Base-by-base conservation (phyloP, 2,329 filamentous ascomycete species). In the Ceratocystis papillata region DNA sequence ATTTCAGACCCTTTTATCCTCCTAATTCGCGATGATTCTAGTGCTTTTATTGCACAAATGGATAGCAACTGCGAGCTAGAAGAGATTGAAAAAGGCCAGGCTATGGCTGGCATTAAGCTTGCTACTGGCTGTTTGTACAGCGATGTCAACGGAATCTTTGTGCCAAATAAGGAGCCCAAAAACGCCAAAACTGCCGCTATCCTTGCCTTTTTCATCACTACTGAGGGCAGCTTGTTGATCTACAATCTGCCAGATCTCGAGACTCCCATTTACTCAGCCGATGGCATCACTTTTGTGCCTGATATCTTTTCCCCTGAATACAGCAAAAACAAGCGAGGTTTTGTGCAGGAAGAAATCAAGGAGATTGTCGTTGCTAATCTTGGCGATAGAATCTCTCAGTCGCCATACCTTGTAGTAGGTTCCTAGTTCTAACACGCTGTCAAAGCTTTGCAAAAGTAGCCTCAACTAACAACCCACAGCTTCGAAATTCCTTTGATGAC, bases 1-100 rank as follows among this genome's bases (percentile, higher is more conserved):
- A 92, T 97, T 71, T 84, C 84, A 22, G 93, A 97, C 70, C 90
- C 90, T 0, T 96, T 91, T 72, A 76, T 99, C 12, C 78, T 96
- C 1, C 81, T 97, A 15, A 77, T 96, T 22, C 83, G 90, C 66
- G 90, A 96, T 69, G 91, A 99, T 73, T 85, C 84, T 5, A 94
- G 88, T 68, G 81, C 91, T 5, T 85, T 89, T 66, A 78, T 97
- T 48, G 86, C 91, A 59, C 84, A 90, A 72, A 89, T 92, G 48
- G 90, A 92, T 71, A 73, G 68, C 68, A 88, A 85, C 71, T 87
- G 89, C 57, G 94, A 99, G 71, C 79, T 97, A 2, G 92, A 96
- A 72, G 89, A 96, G 73, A 76, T 96, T 2, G 84, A 88, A 57
- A 81, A 84, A 70, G 79, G 82, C 41, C 84, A 86, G 33, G 77